Evolutionary conservation across 768 basidiomycete genomes (phyloP), one percentile per base, ranked within the genome.

Genomic region (Hydnomerulius pinastri): DNA sequence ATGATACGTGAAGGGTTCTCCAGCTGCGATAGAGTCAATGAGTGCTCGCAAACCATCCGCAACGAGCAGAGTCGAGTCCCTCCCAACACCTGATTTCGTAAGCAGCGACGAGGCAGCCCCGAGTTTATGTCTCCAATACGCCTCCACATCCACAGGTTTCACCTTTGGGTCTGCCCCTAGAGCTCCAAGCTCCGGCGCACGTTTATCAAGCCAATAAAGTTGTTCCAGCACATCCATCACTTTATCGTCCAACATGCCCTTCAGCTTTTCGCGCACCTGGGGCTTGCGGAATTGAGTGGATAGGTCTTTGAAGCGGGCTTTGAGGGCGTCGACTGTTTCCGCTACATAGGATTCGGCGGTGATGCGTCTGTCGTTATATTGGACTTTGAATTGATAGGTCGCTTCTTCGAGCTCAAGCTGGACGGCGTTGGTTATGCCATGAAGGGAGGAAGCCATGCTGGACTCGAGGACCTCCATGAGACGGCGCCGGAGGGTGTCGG

Each of bases 381-480:
- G 89, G 2, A 99, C 97, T 72, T 99, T 99, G 82, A 99, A 99
- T 69, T 98, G 97, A 68, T 99, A 99, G 11, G 86, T 87, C 2
- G 97, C 86, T 62, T 98, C 97, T 69, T 99, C 97, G 8, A 99
- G 78, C 67, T 99, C 97, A 32, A 98, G 82, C 61, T 97, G 93
- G 9, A 98, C 97, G 3, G 93, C 93, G 69, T 98, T 98, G 51
- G 92, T 91, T 67, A 99, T 98, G 2, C 91, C 86, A 61, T 98
- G 94, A 4, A 99, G 78, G 30, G 93, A 94, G 2, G 90, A 90
- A 0, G 94, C 90, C 97, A 99, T 99, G 29, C 91, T 94, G 11
- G 92, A 92, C 67, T 99, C 97, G 50, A 99, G 78, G 5, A 98
- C 96, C 59, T 97, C 91, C 96, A 98, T 98, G 24, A 99, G 78